phyloP scores from a whole-genome alignment of 495 filamentous ascomycete species.

The Hypomontagnella submonticulosa region DNA sequence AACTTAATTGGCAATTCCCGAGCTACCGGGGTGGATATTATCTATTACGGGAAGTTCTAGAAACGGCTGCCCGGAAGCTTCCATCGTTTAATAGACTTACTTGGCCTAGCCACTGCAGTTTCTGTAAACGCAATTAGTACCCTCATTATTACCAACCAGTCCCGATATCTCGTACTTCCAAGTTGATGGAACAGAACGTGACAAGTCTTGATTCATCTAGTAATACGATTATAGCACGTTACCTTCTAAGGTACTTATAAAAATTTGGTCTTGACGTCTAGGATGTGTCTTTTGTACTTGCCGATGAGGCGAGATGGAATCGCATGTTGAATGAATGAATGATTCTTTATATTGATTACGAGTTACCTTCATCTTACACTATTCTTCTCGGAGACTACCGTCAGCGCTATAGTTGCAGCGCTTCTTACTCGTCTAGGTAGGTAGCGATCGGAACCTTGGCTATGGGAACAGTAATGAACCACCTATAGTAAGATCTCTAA shows the following conservation, averaged over 20 bases:
- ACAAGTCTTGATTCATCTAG: not conserved
- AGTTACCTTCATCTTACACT: not conserved
- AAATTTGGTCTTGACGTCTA: not conserved
- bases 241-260: no score
- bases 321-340: conserved; percentile 33
- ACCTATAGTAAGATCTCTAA: conserved; percentile 29
- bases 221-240: conserved; percentile 9
- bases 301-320: conserved; percentile 18
- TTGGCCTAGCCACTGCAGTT: no score
- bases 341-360: conserved; percentile 5
- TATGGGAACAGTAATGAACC: conserved; percentile 9
- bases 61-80: conserved; percentile 23
- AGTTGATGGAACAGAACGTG: conserved; percentile 6
- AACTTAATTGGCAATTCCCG: conserved; percentile 34
- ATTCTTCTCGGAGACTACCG: conserved; percentile 24
- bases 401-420: not conserved
- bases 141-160: no score
- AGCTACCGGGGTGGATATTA: conserved; percentile 14
- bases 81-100: not conserved
- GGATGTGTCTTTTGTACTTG: not conserved
- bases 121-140: no score
- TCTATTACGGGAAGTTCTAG: conserved; percentile 33
- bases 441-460: conserved; percentile 20
- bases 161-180: conserved; percentile 9
- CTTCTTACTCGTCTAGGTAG: conserved; percentile 12